Conservation (phyloP, 768 basidiomycete species). For the Mycena belliarum region DNA sequence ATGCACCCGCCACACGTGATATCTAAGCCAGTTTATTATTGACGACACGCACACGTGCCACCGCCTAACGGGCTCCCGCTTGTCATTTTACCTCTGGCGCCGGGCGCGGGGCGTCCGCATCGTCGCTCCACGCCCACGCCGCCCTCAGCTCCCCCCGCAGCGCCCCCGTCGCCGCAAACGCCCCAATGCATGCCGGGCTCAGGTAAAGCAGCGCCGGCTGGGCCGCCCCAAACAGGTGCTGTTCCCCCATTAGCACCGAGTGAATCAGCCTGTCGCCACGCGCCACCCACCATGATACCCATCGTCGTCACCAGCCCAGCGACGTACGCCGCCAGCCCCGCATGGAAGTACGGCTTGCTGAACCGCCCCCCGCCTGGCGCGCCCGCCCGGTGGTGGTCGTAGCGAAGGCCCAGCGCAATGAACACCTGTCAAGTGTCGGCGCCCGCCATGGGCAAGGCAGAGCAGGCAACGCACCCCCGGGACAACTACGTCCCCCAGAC, state of each 20-base stretch:
- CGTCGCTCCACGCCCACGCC: constrained; percentile 76
- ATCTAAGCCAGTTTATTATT: too few relatives aligned
- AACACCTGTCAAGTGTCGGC: too few relatives aligned
- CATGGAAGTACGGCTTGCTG: constrained; percentile 74
- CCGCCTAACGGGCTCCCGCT: too few relatives aligned
- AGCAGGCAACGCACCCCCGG: too few relatives aligned
- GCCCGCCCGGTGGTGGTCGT: constrained; percentile 59
- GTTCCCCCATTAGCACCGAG: not conserved
- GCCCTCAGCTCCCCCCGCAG: constrained; percentile 68
- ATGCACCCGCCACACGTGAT: too few relatives aligned
- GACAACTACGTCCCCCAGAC: constrained; percentile 83
- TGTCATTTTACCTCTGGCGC: too few relatives aligned
- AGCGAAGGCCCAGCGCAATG: constrained; percentile 83
- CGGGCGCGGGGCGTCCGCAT: constrained; percentile 28
- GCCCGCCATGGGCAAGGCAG: too few relatives aligned
- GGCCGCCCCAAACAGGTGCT: constrained; percentile 64
- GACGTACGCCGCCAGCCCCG: constrained; percentile 70
- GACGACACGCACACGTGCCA: too few relatives aligned
- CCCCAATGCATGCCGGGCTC: constrained; percentile 77
- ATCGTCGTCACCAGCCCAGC: constrained; percentile 76
- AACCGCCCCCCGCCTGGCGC: constrained; percentile 38
- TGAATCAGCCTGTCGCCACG: not conserved
- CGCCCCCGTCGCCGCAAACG: constrained; percentile 61
- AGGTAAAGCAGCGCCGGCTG: constrained; percentile 95
- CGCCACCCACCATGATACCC: constrained; percentile 61